These are phyloP conservation scores for Phaeosphaeriaceae sp. DNA, from an alignment of 2,329 filamentous ascomycete genomes.

Conservation along the genomic window DNA sequence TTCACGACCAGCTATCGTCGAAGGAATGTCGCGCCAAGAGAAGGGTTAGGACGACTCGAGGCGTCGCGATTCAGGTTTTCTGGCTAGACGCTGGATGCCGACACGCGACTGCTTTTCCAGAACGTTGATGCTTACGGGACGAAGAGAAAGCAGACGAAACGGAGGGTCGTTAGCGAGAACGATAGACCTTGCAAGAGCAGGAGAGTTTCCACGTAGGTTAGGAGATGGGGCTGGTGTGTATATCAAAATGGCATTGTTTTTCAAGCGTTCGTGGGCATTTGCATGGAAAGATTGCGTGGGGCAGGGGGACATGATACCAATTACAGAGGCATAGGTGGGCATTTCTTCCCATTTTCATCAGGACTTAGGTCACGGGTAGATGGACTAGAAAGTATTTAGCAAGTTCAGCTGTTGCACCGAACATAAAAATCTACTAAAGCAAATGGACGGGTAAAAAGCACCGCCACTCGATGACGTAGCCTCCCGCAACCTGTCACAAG, in stretches of 20 bases:
- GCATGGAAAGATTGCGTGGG: slow-evolving; percentile 5
- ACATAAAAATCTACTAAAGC: not conserved
- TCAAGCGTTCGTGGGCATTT: slow-evolving; percentile 11
- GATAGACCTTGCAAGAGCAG: slow-evolving; percentile 1
- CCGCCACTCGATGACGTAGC: slow-evolving; percentile 7
- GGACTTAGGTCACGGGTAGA: not conserved
- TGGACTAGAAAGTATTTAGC: not conserved
- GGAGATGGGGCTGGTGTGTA: slow-evolving; percentile 1
- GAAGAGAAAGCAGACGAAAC: not conserved
- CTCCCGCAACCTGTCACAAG: not conserved
- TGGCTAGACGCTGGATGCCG: slow-evolving; percentile 33
- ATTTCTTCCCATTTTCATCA: not conserved
- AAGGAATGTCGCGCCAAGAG: slow-evolving; percentile 92
- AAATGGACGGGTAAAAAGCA: not conserved
- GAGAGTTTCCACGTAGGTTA: not conserved
- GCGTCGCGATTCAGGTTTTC: slow-evolving; percentile 84
- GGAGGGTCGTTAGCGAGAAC: not conserved
- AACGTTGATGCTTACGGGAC: slow-evolving; percentile 2
- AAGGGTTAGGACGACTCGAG: slow-evolving; percentile 87
- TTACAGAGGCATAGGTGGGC: not conserved
- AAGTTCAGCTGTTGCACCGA: not conserved
- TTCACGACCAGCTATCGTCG: slow-evolving; percentile 95
- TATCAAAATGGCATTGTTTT: slow-evolving; percentile 12
- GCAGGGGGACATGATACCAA: slow-evolving; percentile 9
- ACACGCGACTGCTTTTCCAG: slow-evolving; percentile 9